Evolutionary conservation across 176 grass and related monocot genomes (phyloP).

Genomic region (Cenchrus purpureus): DNA sequence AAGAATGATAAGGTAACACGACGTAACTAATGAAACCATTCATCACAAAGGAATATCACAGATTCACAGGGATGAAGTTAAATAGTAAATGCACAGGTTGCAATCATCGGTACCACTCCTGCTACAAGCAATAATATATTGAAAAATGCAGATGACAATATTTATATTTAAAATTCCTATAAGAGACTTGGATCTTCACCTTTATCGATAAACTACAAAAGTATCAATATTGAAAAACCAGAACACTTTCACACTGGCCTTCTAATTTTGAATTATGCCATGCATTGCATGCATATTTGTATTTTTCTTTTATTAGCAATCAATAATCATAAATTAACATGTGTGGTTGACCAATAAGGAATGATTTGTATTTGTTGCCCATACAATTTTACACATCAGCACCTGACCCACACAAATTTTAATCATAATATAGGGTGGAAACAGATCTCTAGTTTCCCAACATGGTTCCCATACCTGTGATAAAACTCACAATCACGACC

Average conservation of each 20-base stretch:
- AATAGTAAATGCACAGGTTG: slow-evolving; percentile 16
- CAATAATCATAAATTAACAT: too few species aligned
- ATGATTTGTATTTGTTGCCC: too few species aligned
- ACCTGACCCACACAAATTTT: too few species aligned
- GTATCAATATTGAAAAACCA: slow-evolving; percentile 10
- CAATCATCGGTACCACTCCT: not conserved
- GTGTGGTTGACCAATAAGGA: too few species aligned
- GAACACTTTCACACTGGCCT: not conserved
- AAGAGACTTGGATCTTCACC: not conserved
- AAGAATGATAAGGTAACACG: slow-evolving; percentile 3
- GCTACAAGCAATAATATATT: slow-evolving; percentile 10
- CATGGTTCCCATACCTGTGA: slow-evolving; percentile 66
- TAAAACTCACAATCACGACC: slow-evolving; percentile 98
- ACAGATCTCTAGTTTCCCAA: slow-evolving; percentile 11
- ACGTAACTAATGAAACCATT: slow-evolving; percentile 19
- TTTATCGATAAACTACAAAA: slow-evolving; percentile 23
- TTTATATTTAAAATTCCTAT: not conserved
- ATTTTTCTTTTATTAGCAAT: too few species aligned
- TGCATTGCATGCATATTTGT: too few species aligned
- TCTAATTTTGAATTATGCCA: too few species aligned
- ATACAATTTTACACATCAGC: too few species aligned
- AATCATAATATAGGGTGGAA: not conserved
- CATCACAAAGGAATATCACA: not conserved
- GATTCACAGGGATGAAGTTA: not conserved
- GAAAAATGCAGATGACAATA: slow-evolving; percentile 11